Base-by-base conservation (phyloP, 108 stramenopile species). In the Licmophora abbreviata region DNA sequence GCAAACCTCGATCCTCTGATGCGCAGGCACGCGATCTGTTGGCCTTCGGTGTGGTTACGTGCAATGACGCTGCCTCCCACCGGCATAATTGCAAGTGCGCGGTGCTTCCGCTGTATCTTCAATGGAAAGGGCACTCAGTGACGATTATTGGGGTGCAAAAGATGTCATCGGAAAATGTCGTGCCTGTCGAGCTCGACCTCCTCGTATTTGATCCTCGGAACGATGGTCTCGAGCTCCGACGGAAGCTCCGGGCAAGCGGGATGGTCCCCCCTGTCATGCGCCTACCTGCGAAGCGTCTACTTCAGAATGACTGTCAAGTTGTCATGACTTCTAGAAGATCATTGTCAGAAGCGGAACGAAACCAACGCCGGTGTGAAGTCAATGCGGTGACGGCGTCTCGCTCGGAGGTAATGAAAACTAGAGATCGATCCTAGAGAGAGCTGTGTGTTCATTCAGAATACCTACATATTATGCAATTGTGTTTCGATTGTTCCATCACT, bases 91-190 rank as follows among this genome's bases (percentile, higher is more conserved):
- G 67, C 48, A 44, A 23, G 4, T 66, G 61, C 22, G 42, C 68
- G 4, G 32, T 61, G 17, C 43, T 72, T 4, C 84, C 88, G 21
- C 36, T 90, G 15, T 90, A 90, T 48, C 51, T 90, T 23, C 88
- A 90, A 63, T 90, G 88, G 88, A 64, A 81, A 41, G 88, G 88
- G 32, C 88, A 90, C 56, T 81, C 81, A n/a, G 80, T 90, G 7
- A 83, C 82, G 1, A 52, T 90, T 21, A 77, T 84, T 32, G 88
- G 84, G 1, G 57, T 77, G 9, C 56, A 73, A 56, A 37, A 32
- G 28, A 44, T 18, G 31, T 23, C n/a, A 5, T 22, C 36, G 12
- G 18, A 35, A 23, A 8, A 36, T 7, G 33, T 12, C 4, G 21
- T 5, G 25, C 32, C n/a, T 40, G 11, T 30, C 29, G 26, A 50